Conservation (phyloP, 208 protist species). For the Crithidia fasciculata region DNA sequence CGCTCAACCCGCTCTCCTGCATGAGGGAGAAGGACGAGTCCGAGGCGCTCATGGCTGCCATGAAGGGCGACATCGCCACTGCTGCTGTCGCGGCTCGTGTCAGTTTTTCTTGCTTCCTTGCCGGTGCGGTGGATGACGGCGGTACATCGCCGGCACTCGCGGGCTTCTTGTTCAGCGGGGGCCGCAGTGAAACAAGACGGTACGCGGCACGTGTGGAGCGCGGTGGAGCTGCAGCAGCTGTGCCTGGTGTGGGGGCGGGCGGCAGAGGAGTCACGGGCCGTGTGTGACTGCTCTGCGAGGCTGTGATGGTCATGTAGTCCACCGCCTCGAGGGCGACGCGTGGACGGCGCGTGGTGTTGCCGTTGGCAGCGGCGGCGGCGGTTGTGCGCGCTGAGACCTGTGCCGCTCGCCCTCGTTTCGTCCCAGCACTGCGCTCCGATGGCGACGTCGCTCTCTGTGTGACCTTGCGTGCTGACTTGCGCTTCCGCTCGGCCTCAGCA, state of each 20-base stretch:
- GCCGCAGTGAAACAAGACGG: slow-evolving; percentile 10
- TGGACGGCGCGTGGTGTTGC: slow-evolving; percentile 17
- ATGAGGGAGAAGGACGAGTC: slow-evolving; percentile 26
- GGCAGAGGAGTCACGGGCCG: not conserved
- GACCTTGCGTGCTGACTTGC: not conserved
- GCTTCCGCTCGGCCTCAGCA: not conserved
- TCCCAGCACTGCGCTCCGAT: not conserved
- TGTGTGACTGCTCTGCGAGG: slow-evolving; percentile 4
- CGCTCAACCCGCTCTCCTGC: slow-evolving; percentile 5
- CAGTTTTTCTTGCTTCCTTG: not conserved
- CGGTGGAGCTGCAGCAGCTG: not conserved
- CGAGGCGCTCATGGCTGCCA: slow-evolving; percentile 14
- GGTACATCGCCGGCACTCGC: not conserved
- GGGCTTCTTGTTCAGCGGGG: not conserved
- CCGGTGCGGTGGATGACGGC: not conserved
- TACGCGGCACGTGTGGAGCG: not conserved
- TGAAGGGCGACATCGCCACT: slow-evolving; percentile 27
- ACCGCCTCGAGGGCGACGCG: slow-evolving; percentile 21
- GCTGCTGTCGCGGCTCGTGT: not conserved
- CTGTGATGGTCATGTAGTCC: slow-evolving; percentile 10
- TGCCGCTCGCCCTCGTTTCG: not conserved
- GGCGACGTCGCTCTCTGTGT: not conserved
- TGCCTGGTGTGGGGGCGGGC: no score
- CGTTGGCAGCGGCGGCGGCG: not conserved
- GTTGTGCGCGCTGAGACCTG: not conserved